phyloP scores from a whole-genome alignment of 495 filamentous ascomycete species.

The Tuber aestivum region DNA sequence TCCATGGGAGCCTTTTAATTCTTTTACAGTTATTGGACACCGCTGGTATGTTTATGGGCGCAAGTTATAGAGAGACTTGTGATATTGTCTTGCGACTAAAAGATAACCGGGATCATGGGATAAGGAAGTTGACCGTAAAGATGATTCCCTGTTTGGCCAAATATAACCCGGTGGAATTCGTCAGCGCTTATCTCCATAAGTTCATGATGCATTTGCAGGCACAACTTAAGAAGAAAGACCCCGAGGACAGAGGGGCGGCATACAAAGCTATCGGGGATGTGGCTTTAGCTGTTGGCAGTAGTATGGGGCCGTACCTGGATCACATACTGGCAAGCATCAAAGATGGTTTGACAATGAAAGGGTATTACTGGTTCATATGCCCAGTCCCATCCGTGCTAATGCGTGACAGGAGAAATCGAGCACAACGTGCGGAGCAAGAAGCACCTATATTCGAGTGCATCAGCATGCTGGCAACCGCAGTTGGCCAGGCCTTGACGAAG shows the following conservation, averaged over 20 bases:
- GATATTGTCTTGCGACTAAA: slow-evolving; percentile 85
- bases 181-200: slow-evolving; percentile 72
- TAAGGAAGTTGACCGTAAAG: slow-evolving; percentile 77
- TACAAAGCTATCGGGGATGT: slow-evolving; percentile 94
- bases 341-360: slow-evolving; percentile 79
- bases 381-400: slow-evolving; percentile 8
- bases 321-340: slow-evolving; percentile 85
- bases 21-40: slow-evolving; percentile 84
- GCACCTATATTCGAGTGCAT: slow-evolving; percentile 97
- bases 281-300: slow-evolving; percentile 87
- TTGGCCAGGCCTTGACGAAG: slow-evolving; percentile 93
- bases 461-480: slow-evolving; percentile 88
- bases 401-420: slow-evolving; percentile 56
- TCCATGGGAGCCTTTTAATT: slow-evolving; percentile 86
- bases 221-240: slow-evolving; percentile 80
- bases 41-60: slow-evolving; percentile 98
- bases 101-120: slow-evolving; percentile 80
- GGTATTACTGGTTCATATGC: slow-evolving; percentile 45
- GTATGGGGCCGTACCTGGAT: slow-evolving; percentile 87
- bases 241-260: slow-evolving; percentile 79
- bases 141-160: slow-evolving; percentile 88
- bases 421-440: slow-evolving; percentile 57
- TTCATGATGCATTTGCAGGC: slow-evolving; percentile 95
- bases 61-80: slow-evolving; percentile 76
- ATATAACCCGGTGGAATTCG: slow-evolving; percentile 84